Conservation (phyloP, 2,329 filamentous ascomycete genomes). For the Alternaria conjuncta region DNA sequence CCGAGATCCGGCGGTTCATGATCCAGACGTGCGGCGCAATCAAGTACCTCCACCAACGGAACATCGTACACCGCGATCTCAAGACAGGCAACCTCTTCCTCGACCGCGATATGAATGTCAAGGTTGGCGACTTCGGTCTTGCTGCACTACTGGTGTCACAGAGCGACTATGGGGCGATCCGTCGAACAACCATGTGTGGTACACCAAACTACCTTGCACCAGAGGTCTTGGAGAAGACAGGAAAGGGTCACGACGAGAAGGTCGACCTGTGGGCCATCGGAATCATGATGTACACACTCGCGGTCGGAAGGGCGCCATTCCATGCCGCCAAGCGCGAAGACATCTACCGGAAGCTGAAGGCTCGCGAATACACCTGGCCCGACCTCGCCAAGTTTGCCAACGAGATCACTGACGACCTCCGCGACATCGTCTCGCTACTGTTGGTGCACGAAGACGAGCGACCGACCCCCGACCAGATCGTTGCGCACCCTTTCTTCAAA, state of each 20-base stretch:
- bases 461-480: constrained; percentile 77
- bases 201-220: constrained; percentile 99
- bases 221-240: constrained; percentile 92
- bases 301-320: constrained; percentile 94
- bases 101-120: constrained; percentile 94
- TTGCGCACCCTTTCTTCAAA: constrained; percentile 80
- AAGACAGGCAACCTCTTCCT: constrained; percentile 99
- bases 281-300: constrained; percentile 98
- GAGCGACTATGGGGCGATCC: constrained; percentile 79
- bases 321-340: constrained; percentile 89
- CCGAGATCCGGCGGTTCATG: constrained; percentile 91
- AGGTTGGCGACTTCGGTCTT: constrained; percentile 96
- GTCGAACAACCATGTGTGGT: constrained; percentile 91
- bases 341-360: constrained; percentile 73
- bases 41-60: constrained; percentile 95
- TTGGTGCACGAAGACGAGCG: constrained; percentile 76
- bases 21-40: constrained; percentile 96
- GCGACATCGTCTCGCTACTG: constrained; percentile 78
- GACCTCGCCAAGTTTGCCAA: constrained; percentile 68
- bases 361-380: constrained; percentile 82
- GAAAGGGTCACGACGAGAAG: constrained; percentile 94
- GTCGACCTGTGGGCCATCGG: constrained; percentile 98
- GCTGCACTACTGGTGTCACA: constrained; percentile 91
- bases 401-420: constrained; percentile 75
- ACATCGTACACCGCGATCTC: constrained; percentile 94